Evolutionary conservation across 75 land plant genomes (phyloP).

Genomic region (Gnetum montanum): DNA sequence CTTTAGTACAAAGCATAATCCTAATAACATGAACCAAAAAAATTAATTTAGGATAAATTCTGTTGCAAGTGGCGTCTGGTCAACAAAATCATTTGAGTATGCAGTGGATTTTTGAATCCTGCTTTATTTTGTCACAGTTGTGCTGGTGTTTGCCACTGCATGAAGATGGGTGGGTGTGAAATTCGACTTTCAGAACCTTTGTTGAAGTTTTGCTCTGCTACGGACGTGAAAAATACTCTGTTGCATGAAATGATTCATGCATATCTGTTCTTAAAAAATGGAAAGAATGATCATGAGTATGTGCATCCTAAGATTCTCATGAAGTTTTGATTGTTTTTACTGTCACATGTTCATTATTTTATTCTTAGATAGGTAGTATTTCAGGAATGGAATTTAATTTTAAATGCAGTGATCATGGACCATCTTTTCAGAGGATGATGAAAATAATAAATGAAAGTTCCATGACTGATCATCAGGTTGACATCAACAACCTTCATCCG

Average conservation of each 20-base stretch:
- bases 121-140: conserved; percentile 10
- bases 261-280: conserved; percentile 21
- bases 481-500: not conserved
- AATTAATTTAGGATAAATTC: too few relatives aligned
- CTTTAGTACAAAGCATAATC: too few relatives aligned
- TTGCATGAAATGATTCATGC: conserved; percentile 59
- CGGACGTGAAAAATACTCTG: conserved; percentile 31
- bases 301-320: not conserved
- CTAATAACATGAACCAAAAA: too few relatives aligned
- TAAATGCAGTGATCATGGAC: conserved; percentile 36
- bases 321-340: not conserved
- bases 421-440: conserved; percentile 24
- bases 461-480: conserved; percentile 26
- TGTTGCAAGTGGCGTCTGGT: too few relatives aligned
- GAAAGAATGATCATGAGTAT: conserved; percentile 31
- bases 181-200: conserved; percentile 37
- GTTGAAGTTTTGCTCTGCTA: conserved; percentile 17
- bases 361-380: not conserved
- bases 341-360: not conserved
- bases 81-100: too few relatives aligned
- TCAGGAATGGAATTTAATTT: not conserved
- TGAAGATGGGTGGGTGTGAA: conserved; percentile 24
- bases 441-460: conserved; percentile 21
- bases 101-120: not conserved
- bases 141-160: conserved; percentile 30